Evolutionary conservation across 2,329 filamentous ascomycete genomes (phyloP).

Genomic region (Diaporthe sp.): DNA sequence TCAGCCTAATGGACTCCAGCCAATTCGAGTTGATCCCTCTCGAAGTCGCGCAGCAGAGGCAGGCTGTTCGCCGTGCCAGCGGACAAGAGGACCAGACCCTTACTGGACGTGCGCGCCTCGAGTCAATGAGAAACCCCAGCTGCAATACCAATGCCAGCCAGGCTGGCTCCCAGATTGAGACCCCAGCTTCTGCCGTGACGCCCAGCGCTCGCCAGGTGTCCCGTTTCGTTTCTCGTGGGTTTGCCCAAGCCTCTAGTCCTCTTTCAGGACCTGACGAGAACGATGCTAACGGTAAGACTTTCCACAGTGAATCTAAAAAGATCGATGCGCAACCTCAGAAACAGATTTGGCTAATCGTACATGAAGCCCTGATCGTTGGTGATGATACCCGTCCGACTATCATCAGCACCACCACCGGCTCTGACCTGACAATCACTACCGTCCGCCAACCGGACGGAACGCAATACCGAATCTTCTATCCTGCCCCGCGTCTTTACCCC

Average conservation of each 20-base stretch:
- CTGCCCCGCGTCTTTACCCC: slow-evolving; percentile 42
- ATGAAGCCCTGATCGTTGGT: slow-evolving; percentile 12
- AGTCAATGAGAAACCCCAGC: slow-evolving; percentile 23
- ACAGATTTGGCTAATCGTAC: slow-evolving; percentile 12
- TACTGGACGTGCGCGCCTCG: slow-evolving; percentile 41
- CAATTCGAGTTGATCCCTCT: slow-evolving; percentile 50
- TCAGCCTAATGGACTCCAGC: slow-evolving; percentile 46
- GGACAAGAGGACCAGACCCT: slow-evolving; percentile 45
- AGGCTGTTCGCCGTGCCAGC: slow-evolving; percentile 44
- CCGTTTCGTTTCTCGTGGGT: slow-evolving; percentile 36
- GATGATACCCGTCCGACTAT: slow-evolving; percentile 35
- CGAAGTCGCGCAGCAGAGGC: slow-evolving; percentile 49
- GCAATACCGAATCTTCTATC: slow-evolving; percentile 31
- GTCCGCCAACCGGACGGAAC: slow-evolving; percentile 35
- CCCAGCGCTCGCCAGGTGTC: slow-evolving; percentile 14
- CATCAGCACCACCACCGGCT: slow-evolving; percentile 33
- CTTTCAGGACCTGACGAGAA: slow-evolving; percentile 18
- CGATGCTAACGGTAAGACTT: slow-evolving; percentile 32
- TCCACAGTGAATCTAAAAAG: background rate
- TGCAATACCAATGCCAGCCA: slow-evolving; percentile 36
- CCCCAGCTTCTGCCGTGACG: slow-evolving; percentile 25
- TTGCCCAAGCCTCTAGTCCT: slow-evolving; percentile 36
- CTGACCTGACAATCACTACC: slow-evolving; percentile 38
- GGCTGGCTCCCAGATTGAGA: slow-evolving; percentile 10
- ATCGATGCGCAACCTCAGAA: slow-evolving; percentile 7